Base-by-base conservation (phyloP, 371 early-diverging fungal species). In the Nosema granulosis region DNA sequence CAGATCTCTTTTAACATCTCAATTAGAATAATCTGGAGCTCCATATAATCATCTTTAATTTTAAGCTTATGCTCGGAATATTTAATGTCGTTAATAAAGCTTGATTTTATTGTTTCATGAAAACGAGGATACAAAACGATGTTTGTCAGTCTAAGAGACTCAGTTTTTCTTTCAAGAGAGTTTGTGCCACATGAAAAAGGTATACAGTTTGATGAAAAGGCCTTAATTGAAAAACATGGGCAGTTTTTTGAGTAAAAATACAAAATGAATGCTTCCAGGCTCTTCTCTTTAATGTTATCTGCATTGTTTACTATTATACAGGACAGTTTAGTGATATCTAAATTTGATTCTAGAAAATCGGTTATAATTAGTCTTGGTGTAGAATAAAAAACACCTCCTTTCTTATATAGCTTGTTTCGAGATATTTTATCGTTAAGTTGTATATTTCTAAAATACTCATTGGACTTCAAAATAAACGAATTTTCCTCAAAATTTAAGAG, bases 311-410 rank as follows among this genome's bases (percentile, higher is more conserved):
- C 88, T 6, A 96, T 79, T 0, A 96, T 87, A 16, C 93, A 93
- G 3, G 91, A 90, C 9, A 95, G 88, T 24, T 90, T 82, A 63
- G 90, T 82, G 0, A 85, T 75, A 0, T 94, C 92, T 0, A 95
- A 85, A 32, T 89, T 86, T 13, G 88, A 87, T 71, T 90, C 89
- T 34, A 96, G 83, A 85, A 96, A 86, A 82, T 96, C 97, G 38
- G 94, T 93, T n/a, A 93, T 89, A 29, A 96, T 84, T 51, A 94
- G 92, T 35, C 93, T 88, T 20, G 94, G 89, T 0, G 95, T 92
- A 29, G 91, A 87, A 3, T 91, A 88, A 71, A 95, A 85, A 2
- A 95, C 87, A 6, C 97, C 97, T 57, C 97, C 93, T 32, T 83
- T 78, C 13, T 31, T 28, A 74, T 83, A 79, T 16, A 43, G 43